Evolutionary conservation across 495 filamentous ascomycete genomes (phyloP), one percentile per base, ranked within the genome.

Genomic region (Aspergillus saccharolyticus): DNA sequence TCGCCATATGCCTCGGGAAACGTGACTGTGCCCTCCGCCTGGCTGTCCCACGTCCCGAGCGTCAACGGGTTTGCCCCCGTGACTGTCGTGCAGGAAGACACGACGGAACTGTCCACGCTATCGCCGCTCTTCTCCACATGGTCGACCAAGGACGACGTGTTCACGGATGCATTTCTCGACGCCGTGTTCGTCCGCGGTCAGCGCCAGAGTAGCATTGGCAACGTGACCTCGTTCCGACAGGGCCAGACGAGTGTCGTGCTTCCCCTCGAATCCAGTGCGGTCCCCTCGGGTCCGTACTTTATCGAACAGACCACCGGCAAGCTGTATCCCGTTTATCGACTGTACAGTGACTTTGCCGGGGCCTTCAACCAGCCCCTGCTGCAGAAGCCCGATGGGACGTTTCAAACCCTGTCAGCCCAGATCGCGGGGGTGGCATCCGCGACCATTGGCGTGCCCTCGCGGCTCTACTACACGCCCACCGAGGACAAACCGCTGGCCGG

Each of bases 401-500:
- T 48, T 43, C 43, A 53, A 19, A n/a, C 48, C 10, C 49, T 58
- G 19, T 44, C 56, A 9, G 50, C 56, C 0, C 44, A 22, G 18
- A 24, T 58, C 10, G 49, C 45, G 22, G 56, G 64, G 19, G 33
- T 52, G 18, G 43, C 43, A 0, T 47, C 56, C 15, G 20, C 21
- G 2, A 49, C 42, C 18, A 52, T 77, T 24, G 74, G 72, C 18
- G 74, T 81, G 9, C 77, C 78, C 1, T 78, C 74, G 17, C 70
- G 75, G 15, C 63, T 77, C 3, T 79, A 78, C 56, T 74, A 63
- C 42, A 65, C 61, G 0, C 43, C 54, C 17, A 62, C 61, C 15
- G 18, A 51, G 19, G 49, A 44, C 30, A 59, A 51, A 12, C 65
- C 71, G 0, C 56, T 74, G 16, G 57, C 62, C 12, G 64, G 66